These are phyloP conservation scores for Hypericum perforatum DNA, from an alignment of 345 rosid species.

Conservation along the genomic window DNA sequence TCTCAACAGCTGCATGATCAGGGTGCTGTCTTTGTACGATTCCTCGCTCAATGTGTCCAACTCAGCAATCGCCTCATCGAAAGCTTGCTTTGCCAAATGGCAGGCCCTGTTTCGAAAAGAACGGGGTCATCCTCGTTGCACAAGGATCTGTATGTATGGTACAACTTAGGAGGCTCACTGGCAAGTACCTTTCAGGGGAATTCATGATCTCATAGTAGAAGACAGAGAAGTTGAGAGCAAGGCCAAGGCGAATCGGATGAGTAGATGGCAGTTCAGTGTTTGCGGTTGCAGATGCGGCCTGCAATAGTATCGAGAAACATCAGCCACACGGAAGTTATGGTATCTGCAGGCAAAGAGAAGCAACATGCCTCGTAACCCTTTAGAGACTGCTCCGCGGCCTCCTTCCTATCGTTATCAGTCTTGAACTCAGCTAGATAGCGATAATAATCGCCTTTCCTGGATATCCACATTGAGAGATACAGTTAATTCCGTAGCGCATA, in stretches of 20 bases:
- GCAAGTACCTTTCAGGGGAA: background rate
- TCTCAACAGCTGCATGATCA: constrained; percentile 5
- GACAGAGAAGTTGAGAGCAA: constrained; percentile 2
- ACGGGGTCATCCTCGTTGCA: no score
- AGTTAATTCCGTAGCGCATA: background rate
- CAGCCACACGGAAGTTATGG: background rate
- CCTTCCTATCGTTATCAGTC: background rate
- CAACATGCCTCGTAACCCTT: constrained; percentile 2
- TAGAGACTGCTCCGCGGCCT: background rate
- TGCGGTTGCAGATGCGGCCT: constrained; percentile 4
- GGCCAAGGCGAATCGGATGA: constrained; percentile 1
- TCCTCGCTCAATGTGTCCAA: constrained; percentile 4
- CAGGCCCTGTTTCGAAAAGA: background rate
- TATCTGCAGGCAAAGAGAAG: no score
- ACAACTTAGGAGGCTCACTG: no score
- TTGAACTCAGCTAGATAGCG: constrained; percentile 4
- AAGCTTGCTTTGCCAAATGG: constrained; percentile 6
- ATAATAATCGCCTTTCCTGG: constrained; percentile 4
- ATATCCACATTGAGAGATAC: background rate
- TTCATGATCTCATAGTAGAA: constrained; percentile 5
- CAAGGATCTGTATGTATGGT: no score
- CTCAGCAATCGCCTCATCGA: constrained; percentile 4
- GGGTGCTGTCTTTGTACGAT: constrained; percentile 5
- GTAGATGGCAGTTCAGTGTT: constrained; percentile 1
- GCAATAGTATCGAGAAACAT: background rate